Conservation (phyloP, 495 filamentous ascomycete genomes). For the Neurospora tetrasperma region DNA sequence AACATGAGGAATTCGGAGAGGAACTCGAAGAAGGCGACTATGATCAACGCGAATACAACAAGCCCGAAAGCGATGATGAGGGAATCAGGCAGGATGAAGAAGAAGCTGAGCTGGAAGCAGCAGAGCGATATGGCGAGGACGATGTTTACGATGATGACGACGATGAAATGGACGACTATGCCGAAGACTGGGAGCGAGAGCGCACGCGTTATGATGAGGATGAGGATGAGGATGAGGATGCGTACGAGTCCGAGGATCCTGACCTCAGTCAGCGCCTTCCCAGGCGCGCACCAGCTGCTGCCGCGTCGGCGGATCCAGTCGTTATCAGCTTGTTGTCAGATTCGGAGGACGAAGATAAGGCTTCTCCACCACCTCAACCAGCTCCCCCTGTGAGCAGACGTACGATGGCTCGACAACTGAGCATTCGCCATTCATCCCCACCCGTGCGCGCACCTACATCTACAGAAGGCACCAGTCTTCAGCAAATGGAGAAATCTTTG, state of each 20-base stretch:
- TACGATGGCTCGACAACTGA: background rate
- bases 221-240: slow-evolving; percentile 2
- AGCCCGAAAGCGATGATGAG: slow-evolving; percentile 23
- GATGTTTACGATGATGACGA: slow-evolving; percentile 28
- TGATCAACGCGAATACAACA: slow-evolving; percentile 19
- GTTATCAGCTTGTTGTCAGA: slow-evolving; percentile 31
- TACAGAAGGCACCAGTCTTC: background rate
- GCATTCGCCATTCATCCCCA: background rate
- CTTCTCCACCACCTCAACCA: background rate
- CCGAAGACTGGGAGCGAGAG: slow-evolving; percentile 17
- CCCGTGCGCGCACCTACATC: background rate
- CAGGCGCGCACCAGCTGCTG: background rate
- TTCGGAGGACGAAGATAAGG: slow-evolving; percentile 24
- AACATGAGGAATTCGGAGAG: slow-evolving; percentile 18
- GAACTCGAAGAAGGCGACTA: slow-evolving; percentile 23
- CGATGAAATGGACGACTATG: slow-evolving; percentile 13
- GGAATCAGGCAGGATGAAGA: slow-evolving; percentile 28
- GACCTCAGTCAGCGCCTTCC: slow-evolving; percentile 9
- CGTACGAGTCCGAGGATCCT: slow-evolving; percentile 16
- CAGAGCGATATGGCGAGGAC: slow-evolving; percentile 28
- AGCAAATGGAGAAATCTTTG: background rate
- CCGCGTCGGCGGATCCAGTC: slow-evolving; percentile 11
- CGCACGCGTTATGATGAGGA: slow-evolving; percentile 19
- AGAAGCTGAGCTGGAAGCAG: slow-evolving; percentile 27
- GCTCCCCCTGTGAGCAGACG: background rate